Evolutionary conservation across 495 filamentous ascomycete species (phyloP).

Genomic region (Thermothielavioides terrestris): DNA sequence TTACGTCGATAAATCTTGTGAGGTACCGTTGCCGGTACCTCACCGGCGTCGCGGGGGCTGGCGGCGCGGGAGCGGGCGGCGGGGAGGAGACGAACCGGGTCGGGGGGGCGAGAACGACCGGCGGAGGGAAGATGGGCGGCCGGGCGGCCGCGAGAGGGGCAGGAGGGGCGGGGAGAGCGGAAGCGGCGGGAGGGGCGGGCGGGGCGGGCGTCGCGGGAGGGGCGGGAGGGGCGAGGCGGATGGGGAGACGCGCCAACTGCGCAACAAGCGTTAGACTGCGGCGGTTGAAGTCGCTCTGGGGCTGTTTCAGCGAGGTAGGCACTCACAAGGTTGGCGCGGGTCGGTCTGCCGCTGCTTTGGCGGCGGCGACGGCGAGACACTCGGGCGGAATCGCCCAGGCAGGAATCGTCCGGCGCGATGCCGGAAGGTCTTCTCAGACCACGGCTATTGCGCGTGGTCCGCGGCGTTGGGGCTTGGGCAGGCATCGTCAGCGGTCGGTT

Average conservation of each 20-base stretch:
- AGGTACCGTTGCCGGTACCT: background rate
- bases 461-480: slow-evolving; percentile 15
- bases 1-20: slow-evolving; percentile 3
- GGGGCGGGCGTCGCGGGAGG: background rate
- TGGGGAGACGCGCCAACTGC: background rate
- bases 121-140: slow-evolving; percentile 5
- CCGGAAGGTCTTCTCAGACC: slow-evolving; percentile 10
- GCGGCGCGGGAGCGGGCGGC: no score
- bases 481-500: slow-evolving; percentile 15
- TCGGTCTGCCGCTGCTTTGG: background rate
- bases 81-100: background rate
- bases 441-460: slow-evolving; percentile 22
- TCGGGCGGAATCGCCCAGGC: background rate
- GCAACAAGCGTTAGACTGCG: background rate
- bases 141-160: background rate
- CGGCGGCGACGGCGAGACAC: background rate
- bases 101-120: background rate
- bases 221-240: background rate
- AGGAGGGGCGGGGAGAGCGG: background rate
- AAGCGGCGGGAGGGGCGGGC: background rate
- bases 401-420: background rate
- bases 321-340: background rate
- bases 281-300: background rate
- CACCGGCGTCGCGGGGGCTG: background rate
- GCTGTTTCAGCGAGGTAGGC: background rate